These are phyloP conservation scores for Tuber calosporum DNA, from an alignment of 495 filamentous ascomycete genomes.

Conservation along the genomic window DNA sequence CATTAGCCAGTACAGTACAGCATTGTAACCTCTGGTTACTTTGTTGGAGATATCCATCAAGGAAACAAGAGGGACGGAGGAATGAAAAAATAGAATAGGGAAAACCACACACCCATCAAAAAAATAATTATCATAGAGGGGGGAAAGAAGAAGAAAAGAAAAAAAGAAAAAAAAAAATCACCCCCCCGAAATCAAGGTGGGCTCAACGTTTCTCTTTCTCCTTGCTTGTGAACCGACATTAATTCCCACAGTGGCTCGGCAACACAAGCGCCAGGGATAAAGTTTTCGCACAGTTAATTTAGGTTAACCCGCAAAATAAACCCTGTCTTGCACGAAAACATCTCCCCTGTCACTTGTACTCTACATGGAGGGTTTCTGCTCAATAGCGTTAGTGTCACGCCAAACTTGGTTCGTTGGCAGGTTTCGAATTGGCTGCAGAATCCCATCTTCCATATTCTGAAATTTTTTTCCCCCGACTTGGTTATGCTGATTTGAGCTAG, in stretches of 20 bases:
- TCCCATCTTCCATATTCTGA: slow-evolving; percentile 8
- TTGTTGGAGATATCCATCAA: background rate
- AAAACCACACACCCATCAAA: slow-evolving; percentile 13
- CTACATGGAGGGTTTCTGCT: background rate
- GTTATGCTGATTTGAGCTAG: background rate
- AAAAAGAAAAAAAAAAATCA: too few relatives aligned
- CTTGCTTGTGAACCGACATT: slow-evolving; percentile 16
- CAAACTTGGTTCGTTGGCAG: slow-evolving; percentile 18
- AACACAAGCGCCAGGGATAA: too few relatives aligned
- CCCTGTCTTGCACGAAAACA: too few relatives aligned
- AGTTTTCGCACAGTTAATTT: too few relatives aligned
- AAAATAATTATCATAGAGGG: slow-evolving; percentile 8
- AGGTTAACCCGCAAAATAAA: too few relatives aligned
- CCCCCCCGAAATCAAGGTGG: slow-evolving; percentile 19
- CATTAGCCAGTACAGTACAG: slow-evolving; percentile 8
- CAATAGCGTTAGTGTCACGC: slow-evolving; percentile 19
- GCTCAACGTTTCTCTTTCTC: background rate
- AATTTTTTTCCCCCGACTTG: background rate
- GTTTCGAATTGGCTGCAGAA: slow-evolving; percentile 18
- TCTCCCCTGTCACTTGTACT: too few relatives aligned
- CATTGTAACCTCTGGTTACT: background rate
- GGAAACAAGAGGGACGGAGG: background rate
- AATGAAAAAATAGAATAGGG: too few relatives aligned
- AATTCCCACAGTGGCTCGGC: slow-evolving; percentile 11
- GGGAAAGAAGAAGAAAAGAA: background rate